phyloP scores from a whole-genome alignment of 352 stramenopile species.

The Phytopythium delawarense region DNA sequence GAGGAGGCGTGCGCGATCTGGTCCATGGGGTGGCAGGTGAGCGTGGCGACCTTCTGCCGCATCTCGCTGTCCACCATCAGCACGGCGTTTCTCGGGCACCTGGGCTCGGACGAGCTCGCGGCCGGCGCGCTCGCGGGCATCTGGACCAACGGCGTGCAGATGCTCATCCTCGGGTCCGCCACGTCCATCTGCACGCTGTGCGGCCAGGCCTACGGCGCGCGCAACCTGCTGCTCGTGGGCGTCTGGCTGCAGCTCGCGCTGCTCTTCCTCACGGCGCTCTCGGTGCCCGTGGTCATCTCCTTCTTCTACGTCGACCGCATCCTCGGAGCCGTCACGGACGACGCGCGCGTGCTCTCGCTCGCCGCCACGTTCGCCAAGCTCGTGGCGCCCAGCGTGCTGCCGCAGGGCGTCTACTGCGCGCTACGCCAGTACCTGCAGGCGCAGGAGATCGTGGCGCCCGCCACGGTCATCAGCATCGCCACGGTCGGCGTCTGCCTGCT shows the following conservation, averaged over 20 bases:
- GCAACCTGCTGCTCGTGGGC: constrained; percentile 73
- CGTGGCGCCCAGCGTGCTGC: constrained; percentile 57
- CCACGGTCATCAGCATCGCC: constrained; percentile 70
- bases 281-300: constrained; percentile 70
- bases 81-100: constrained; percentile 70
- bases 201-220: constrained; percentile 71
- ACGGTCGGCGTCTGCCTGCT: constrained; percentile 60
- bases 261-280: constrained; percentile 61
- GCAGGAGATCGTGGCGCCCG: constrained; percentile 74
- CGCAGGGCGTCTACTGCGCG: constrained; percentile 65
- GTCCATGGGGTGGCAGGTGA: constrained; percentile 84
- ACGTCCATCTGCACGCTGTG: constrained; percentile 79
- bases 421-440: constrained; percentile 78
- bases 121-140: constrained; percentile 68
- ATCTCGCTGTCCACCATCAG: constrained; percentile 79
- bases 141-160: constrained; percentile 78
- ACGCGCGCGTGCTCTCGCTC: constrained; percentile 51
- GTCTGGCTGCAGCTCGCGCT: constrained; percentile 79
- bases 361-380: constrained; percentile 60
- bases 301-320: constrained; percentile 82
- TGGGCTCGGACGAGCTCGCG: constrained; percentile 71
- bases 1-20: constrained; percentile 68
- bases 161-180: constrained; percentile 76
- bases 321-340: constrained; percentile 61
- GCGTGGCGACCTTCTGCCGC: constrained; percentile 74